Evolutionary conservation across 768 basidiomycete species (phyloP).

Genomic region (Tylopilus sp.): DNA sequence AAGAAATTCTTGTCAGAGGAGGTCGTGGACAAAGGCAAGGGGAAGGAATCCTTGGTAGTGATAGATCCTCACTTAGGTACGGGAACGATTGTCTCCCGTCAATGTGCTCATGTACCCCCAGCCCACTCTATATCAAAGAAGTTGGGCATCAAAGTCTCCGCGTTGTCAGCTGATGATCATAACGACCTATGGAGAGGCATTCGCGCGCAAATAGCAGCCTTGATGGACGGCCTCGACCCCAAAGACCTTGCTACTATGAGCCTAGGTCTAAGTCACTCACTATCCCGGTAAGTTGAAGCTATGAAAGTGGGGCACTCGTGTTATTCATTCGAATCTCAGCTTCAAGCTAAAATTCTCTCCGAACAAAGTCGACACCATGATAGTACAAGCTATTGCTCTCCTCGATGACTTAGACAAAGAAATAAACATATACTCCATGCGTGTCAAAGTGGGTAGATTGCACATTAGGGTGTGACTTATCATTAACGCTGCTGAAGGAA

Average conservation of each 20-base stretch:
- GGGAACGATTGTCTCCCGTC: conserved; percentile 25
- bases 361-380: conserved; percentile 99
- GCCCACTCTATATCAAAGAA: conserved; percentile 90
- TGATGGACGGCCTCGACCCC: conserved; percentile 89
- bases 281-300: conserved; percentile 69
- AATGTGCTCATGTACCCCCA: conserved; percentile 28
- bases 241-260: conserved; percentile 97
- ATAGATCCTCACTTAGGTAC: conserved; percentile 87
- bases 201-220: conserved; percentile 76
- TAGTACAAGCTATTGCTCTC: conserved; percentile 96
- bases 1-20: conserved; percentile 91
- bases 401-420: conserved; percentile 99
- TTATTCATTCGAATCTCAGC: conserved; percentile 38
- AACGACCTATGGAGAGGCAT: conserved; percentile 96
- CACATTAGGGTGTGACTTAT: neutral
- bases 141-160: conserved; percentile 81
- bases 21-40: conserved; percentile 85
- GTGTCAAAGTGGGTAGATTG: conserved; percentile 76
- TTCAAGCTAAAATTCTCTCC: conserved; percentile 99
- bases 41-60: conserved; percentile 81
- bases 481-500: conserved; percentile 56
- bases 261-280: conserved; percentile 92
- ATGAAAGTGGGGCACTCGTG: neutral
- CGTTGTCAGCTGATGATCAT: conserved; percentile 52
- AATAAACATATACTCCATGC: conserved; percentile 99